Evolutionary conservation across 345 rosid species (phyloP).

Genomic region (Eucalyptus urophylla): DNA sequence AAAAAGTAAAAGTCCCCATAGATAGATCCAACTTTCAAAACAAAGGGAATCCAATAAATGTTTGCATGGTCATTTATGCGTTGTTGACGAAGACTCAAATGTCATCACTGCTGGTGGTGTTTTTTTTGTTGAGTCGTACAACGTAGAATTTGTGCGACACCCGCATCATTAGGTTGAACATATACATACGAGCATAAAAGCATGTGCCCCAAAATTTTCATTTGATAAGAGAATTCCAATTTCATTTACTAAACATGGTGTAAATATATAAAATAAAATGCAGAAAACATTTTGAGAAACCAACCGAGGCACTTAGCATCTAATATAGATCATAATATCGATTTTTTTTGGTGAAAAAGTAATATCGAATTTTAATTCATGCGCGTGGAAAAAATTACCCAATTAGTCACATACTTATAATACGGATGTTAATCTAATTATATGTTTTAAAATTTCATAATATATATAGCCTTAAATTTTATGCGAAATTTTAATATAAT

Average conservation of each 20-base stretch:
- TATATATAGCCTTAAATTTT: background rate
- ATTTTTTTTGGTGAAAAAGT: background rate
- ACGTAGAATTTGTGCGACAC: background rate
- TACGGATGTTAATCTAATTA: background rate
- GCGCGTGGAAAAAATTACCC: background rate
- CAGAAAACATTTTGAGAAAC: background rate
- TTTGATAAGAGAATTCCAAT: background rate
- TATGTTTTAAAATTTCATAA: background rate
- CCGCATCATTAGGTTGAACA: background rate
- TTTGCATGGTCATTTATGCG: background rate
- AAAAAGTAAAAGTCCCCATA: background rate
- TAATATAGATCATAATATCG: background rate
- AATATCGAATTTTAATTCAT: background rate
- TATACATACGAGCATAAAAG: background rate
- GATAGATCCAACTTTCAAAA: background rate
- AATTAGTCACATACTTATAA: background rate
- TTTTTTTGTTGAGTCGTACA: background rate
- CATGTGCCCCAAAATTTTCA: background rate
- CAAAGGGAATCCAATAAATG: background rate
- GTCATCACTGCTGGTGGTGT: background rate
- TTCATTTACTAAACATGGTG: background rate
- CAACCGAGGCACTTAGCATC: background rate
- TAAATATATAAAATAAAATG: background rate
- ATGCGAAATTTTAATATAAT: rapidly evolving
- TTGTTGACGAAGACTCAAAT: background rate